These are phyloP conservation scores for Venturia nashicola DNA, from an alignment of 2,329 filamentous ascomycete genomes.

Conservation along the genomic window DNA sequence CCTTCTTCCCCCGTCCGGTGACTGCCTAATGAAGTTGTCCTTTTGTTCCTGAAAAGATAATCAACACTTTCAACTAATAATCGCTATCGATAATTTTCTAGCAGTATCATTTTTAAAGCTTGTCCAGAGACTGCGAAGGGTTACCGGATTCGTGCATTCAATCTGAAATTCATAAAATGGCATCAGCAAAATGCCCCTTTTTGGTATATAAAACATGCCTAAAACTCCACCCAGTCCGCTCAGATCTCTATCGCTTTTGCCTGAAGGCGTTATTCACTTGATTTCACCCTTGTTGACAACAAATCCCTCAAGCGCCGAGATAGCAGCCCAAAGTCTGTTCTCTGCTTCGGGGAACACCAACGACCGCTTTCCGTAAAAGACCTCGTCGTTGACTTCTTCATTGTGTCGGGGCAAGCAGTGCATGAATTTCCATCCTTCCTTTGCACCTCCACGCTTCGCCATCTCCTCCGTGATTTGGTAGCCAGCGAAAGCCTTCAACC, in stretches of 20 bases:
- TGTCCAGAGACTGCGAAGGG: too few species aligned
- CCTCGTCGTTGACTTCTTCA: slow-evolving; percentile 88
- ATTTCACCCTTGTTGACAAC: slow-evolving; percentile 90
- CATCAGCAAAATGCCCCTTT: neutral
- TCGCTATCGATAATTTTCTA: too few species aligned
- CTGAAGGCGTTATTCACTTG: neutral
- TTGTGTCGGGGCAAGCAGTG: slow-evolving; percentile 87
- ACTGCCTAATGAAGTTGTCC: too few species aligned
- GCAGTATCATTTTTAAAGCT: too few species aligned
- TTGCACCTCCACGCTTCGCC: slow-evolving; percentile 73
- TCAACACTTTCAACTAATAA: too few species aligned
- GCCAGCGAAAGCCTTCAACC: slow-evolving; percentile 69
- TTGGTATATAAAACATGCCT: neutral
- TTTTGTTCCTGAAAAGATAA: too few species aligned
- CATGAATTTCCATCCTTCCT: slow-evolving; percentile 92
- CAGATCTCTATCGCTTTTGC: neutral
- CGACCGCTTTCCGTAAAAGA: slow-evolving; percentile 78
- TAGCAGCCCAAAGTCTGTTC: slow-evolving; percentile 84
- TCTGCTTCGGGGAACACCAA: slow-evolving; percentile 91
- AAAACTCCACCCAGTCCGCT: neutral
- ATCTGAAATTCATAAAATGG: too few species aligned
- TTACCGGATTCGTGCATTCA: too few species aligned
- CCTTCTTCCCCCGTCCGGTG: too few species aligned
- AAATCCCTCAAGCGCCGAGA: slow-evolving; percentile 71
- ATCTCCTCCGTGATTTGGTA: slow-evolving; percentile 87